Base-by-base conservation (phyloP, 192 early-diverging fungal species). In the Coemansia sp. region DNA sequence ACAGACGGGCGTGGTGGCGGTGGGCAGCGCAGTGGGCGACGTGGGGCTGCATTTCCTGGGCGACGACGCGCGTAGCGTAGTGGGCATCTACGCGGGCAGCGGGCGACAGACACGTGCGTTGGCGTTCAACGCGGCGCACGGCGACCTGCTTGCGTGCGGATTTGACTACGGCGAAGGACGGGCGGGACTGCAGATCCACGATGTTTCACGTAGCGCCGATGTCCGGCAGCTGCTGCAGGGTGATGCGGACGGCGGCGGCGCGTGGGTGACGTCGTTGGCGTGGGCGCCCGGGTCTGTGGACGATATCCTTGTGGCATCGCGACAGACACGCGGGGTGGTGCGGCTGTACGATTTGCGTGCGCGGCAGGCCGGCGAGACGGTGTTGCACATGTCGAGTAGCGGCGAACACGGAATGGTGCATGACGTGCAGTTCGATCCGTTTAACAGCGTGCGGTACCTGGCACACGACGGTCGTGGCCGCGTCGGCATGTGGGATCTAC, bases 361-460 rank as follows among this genome's bases (percentile, higher is more conserved):
- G 59, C 72, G 62, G 31, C 63, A 61, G 11, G 36, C 55, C 7
- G 59, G 65, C 48, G 68, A 68, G n/a, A 80, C 66, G 6, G 64
- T 75, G 20, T 38, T 75, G 22, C 74, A 75, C 29, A 68, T 80
- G 16, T 68, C 69, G 2, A 30, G 52, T 45, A 30, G 3, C 50
- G 3, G 66, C 34, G 2, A 34, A 33, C 0, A 36, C 49, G 34
- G 64, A 20, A 70, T 74, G 61, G 68, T 81, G 18, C 76, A 76
- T 22, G 74, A 82, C 28, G 45, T 82, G 74, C 70, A 76, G 48
- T 82, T 82, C 51, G 79, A 82, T 10, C 79, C 79, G 14, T 82
- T 76, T 58, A 76, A 69, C 67, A 67, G 54, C 56, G 29, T 68
- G 31, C 70, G 71, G 7, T 82, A 73, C 48, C 69, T 82, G 79